These are phyloP conservation scores for Tuber umbilicatum DNA, from an alignment of 495 filamentous ascomycete genomes.

Conservation along the genomic window DNA sequence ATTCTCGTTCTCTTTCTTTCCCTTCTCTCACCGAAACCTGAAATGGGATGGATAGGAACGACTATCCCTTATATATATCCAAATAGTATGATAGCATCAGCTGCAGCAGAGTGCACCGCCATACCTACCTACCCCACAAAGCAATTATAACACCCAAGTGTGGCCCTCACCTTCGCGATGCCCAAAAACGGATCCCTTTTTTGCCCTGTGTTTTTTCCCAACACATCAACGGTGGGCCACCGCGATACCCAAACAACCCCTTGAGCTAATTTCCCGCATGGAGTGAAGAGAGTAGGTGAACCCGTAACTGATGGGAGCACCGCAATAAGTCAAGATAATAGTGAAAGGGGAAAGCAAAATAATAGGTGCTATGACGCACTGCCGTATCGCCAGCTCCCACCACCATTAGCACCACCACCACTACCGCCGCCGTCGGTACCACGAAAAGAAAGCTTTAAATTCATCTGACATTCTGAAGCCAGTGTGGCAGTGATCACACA, in stretches of 20 bases:
- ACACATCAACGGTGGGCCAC: background rate
- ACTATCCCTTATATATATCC: background rate
- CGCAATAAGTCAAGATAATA: background rate
- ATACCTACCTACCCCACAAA: background rate
- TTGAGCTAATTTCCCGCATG: constrained; percentile 1
- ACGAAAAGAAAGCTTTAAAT: background rate
- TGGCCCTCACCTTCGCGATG: background rate
- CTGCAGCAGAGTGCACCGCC: background rate
- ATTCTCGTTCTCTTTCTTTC: background rate
- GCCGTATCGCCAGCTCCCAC: background rate
- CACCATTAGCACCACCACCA: background rate
- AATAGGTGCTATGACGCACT: background rate
- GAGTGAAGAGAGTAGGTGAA: background rate
- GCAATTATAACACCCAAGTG: background rate
- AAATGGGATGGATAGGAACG: background rate
- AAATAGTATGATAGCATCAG: background rate
- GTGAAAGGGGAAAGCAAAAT: background rate
- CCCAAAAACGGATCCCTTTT: background rate
- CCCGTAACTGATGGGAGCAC: background rate
- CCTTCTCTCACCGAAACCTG: background rate
- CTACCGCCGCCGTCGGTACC: background rate
- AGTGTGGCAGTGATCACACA: constrained; percentile 1
- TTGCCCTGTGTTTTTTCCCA: background rate
- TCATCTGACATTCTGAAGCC: background rate
- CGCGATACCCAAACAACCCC: background rate